phyloP scores from a whole-genome alignment of 23 red algal species.

The Gracilaria domingensis region DNA sequence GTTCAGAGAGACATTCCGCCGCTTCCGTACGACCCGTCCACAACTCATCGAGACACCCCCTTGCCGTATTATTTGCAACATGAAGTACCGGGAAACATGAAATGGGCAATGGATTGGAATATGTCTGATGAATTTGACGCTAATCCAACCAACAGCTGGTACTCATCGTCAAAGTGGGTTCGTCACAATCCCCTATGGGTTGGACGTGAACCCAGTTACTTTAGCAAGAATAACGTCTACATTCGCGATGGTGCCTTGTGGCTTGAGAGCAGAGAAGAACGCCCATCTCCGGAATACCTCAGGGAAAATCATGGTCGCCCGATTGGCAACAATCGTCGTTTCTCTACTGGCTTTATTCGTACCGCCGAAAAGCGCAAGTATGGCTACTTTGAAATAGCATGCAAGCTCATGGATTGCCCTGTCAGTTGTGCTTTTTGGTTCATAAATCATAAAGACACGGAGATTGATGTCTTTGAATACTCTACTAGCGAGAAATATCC shows the following conservation, averaged over 20 bases:
- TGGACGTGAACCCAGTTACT: conserved; percentile 40
- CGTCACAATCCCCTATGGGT: conserved; percentile 34
- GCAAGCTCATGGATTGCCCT: conserved; percentile 47
- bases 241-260: conserved; percentile 36
- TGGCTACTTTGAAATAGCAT: conserved; percentile 59
- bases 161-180: conserved; percentile 14
- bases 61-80: conserved; percentile 14
- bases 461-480: conserved; percentile 68
- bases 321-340: conserved; percentile 8
- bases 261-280: conserved; percentile 31
- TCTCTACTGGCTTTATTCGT: conserved; percentile 52
- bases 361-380: conserved; percentile 39
- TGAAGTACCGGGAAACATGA: conserved; percentile 5
- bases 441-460: conserved; percentile 28
- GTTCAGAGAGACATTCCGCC: neutral
- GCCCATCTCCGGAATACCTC: neutral
- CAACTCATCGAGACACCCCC: neutral
- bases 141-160: conserved; percentile 14
- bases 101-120: conserved; percentile 42
- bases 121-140: conserved; percentile 66
- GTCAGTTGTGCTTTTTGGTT: conserved; percentile 73
- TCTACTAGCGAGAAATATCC: conserved; percentile 33
- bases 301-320: conserved; percentile 14
- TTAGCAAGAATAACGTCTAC: conserved; percentile 45
- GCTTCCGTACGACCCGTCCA: conserved; percentile 24